These are phyloP conservation scores for Colletotrichum spaethianum DNA, from an alignment of 2,329 filamentous ascomycete species.

Conservation along the genomic window DNA sequence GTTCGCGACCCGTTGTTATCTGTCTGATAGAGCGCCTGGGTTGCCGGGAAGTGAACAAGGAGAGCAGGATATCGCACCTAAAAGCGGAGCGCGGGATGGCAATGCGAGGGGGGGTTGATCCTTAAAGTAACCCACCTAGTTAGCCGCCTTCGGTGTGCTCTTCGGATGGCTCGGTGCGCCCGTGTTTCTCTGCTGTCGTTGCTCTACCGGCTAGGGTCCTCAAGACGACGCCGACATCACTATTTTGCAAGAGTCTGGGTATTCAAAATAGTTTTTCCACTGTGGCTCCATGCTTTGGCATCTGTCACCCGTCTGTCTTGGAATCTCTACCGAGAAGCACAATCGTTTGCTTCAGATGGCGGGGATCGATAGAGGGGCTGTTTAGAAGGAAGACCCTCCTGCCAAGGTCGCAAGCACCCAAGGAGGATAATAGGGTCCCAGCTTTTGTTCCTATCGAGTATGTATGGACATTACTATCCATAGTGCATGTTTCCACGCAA, in stretches of 20 bases:
- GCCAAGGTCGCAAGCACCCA: no score
- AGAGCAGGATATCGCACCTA: background rate
- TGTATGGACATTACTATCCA: no score
- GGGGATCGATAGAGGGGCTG: no score
- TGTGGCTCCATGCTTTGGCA: no score
- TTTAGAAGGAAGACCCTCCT: no score
- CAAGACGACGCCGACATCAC: background rate
- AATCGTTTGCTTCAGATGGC: no score
- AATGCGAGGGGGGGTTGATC: background rate
- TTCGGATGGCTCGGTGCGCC: background rate
- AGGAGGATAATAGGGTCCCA: no score
- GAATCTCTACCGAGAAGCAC: no score
- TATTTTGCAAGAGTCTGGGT: background rate
- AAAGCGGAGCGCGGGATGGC: background rate
- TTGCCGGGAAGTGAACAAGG: no score
- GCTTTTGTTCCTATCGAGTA: no score
- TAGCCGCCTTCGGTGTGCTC: background rate
- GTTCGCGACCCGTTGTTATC: background rate
- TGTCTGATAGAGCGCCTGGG: background rate
- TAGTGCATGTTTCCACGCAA: constrained; percentile 48
- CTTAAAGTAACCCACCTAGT: background rate
- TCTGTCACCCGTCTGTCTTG: no score
- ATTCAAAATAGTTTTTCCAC: background rate
- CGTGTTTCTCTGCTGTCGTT: background rate
- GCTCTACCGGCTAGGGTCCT: no score